These are phyloP conservation scores for Venturia carpophila DNA, from an alignment of 2,329 filamentous ascomycete species.

Conservation along the genomic window DNA sequence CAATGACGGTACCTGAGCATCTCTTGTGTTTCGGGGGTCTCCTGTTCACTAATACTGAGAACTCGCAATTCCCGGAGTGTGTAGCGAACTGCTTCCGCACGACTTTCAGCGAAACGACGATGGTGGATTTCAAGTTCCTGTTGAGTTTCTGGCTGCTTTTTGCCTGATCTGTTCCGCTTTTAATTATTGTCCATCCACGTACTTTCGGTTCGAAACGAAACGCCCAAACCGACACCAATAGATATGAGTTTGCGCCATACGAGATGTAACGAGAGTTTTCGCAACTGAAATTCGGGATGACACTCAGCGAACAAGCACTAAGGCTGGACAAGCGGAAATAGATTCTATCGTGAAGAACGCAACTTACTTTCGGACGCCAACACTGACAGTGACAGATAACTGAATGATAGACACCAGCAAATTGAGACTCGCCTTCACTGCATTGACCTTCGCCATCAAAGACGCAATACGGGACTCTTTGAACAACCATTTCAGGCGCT, in stretches of 20 bases:
- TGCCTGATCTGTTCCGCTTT: neutral
- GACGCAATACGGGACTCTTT: neutral
- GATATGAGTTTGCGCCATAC: neutral
- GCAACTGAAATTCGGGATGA: too few relatives aligned
- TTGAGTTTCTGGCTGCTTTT: neutral
- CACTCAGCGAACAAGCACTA: too few relatives aligned
- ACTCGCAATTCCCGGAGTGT: neutral
- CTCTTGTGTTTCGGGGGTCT: neutral
- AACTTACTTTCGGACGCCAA: conserved; percentile 2
- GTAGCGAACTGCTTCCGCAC: conserved; percentile 10
- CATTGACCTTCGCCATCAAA: conserved; percentile 11
- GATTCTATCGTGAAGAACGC: neutral
- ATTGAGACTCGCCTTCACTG: conserved; percentile 6
- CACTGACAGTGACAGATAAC: conserved; percentile 7
- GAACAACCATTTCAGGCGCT: conserved; percentile 15
- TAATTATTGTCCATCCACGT: neutral
- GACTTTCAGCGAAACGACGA: conserved; percentile 8
- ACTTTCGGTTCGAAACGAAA: neutral
- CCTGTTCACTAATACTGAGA: neutral
- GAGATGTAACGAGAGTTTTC: too few relatives aligned
- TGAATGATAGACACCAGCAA: conserved; percentile 14
- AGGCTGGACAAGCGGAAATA: neutral
- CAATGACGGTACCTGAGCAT: conserved; percentile 12
- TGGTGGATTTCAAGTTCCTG: conserved; percentile 1
- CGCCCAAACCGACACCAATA: neutral